Evolutionary conservation across 2,329 filamentous ascomycete genomes (phyloP).

Genomic region (Aspergillus cejpii): DNA sequence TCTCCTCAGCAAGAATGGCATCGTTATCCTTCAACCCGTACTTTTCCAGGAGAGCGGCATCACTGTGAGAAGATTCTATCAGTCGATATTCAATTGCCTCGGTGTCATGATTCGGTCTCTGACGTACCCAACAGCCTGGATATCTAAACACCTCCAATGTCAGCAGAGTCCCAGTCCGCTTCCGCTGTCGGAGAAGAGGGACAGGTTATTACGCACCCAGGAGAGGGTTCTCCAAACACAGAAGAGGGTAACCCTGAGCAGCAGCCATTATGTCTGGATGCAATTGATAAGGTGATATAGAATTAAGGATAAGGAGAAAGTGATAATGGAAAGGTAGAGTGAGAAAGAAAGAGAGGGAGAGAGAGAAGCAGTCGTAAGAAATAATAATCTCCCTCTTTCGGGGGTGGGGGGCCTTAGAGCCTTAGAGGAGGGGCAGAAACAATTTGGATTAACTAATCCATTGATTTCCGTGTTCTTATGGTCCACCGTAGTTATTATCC

Average conservation of each 20-base stretch:
- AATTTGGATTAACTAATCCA: too few species aligned
- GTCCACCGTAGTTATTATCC: not conserved
- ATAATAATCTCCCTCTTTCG: too few species aligned
- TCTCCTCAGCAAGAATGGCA: slow-evolving; percentile 88
- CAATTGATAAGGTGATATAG: slow-evolving; percentile 7
- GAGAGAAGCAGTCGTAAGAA: slow-evolving; percentile 7
- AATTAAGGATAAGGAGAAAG: slow-evolving; percentile 4
- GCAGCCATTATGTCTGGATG: slow-evolving; percentile 57
- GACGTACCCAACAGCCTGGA: slow-evolving; percentile 68
- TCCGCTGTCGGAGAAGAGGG: not conserved
- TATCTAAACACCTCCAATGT: slow-evolving; percentile 53
- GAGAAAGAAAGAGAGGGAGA: slow-evolving; percentile 9
- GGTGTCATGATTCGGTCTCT: not conserved
- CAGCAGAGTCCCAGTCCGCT: slow-evolving; percentile 10
- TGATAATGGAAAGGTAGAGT: not conserved
- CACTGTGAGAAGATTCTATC: slow-evolving; percentile 45
- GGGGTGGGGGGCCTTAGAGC: not conserved
- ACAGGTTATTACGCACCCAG: slow-evolving; percentile 54
- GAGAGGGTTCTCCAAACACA: slow-evolving; percentile 95
- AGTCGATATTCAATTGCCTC: slow-evolving; percentile 2
- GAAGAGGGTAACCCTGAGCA: slow-evolving; percentile 73
- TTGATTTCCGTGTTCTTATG: too few species aligned
- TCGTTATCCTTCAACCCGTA: slow-evolving; percentile 94
- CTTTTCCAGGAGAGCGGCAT: slow-evolving; percentile 79
- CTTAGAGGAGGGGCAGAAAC: slow-evolving; percentile 4